Conservation (phyloP, 1,284 basidiomycete species). For the Coniferiporia weirii region DNA sequence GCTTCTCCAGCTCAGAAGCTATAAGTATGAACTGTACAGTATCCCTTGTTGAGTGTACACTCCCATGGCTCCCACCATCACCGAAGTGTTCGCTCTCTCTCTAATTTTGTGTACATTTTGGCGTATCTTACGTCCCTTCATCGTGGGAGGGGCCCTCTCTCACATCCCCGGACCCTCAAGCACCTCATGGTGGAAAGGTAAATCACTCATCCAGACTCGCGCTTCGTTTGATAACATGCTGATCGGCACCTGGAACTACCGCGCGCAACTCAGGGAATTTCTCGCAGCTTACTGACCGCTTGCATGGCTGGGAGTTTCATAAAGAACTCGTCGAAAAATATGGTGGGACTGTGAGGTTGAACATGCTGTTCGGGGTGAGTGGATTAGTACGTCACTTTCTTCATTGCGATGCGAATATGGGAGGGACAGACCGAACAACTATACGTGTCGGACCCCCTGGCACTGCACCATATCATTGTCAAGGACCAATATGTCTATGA, state of each 20-base stretch:
- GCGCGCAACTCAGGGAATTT: neutral
- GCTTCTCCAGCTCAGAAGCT: too few relatives aligned
- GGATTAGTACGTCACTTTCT: neutral
- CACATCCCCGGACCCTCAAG: slow-evolving; percentile 14
- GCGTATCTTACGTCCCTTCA: slow-evolving; percentile 9
- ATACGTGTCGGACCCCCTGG: slow-evolving; percentile 22
- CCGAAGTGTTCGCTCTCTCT: neutral
- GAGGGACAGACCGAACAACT: slow-evolving; percentile 19
- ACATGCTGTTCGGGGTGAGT: slow-evolving; percentile 20
- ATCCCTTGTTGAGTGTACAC: neutral
- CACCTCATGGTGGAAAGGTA: slow-evolving; percentile 18
- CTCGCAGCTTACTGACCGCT: slow-evolving; percentile 7
- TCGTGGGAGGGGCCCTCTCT: slow-evolving; percentile 4
- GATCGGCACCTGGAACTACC: too few relatives aligned
- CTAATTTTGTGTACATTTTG: slow-evolving; percentile 3
- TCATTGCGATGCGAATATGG: neutral
- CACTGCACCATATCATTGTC: slow-evolving; percentile 27
- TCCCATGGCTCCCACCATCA: neutral
- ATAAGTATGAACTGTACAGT: too few relatives aligned
- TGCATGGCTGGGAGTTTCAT: slow-evolving; percentile 18
- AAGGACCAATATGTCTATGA: slow-evolving; percentile 30
- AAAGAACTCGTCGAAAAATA: slow-evolving; percentile 17
- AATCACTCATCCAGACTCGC: too few relatives aligned
- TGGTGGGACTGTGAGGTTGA: slow-evolving; percentile 18
- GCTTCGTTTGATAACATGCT: too few relatives aligned